Evolutionary conservation across 371 early-diverging fungal genomes (phyloP), one percentile per base, ranked within the genome.

Genomic region (Chytridium lagenaria): DNA sequence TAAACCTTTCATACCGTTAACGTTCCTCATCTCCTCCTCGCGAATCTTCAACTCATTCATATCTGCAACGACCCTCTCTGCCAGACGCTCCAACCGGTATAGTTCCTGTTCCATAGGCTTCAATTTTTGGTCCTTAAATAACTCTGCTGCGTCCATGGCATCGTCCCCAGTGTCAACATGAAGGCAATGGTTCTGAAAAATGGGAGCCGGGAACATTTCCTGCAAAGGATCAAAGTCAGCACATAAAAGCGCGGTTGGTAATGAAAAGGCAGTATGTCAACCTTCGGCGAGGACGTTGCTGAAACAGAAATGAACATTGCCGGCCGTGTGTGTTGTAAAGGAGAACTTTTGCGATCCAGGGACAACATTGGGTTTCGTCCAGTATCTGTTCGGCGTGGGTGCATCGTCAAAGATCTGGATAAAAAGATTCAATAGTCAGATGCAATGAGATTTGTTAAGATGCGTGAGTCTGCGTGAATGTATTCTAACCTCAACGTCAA

Each of bases 1-100:
- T n/a, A n/a, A n/a, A n/a, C n/a, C n/a, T n/a, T n/a, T n/a, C n/a
- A 28, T 85, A 94, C 94, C 97, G 80, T 95, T 97, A 33, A 93
- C 91, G 75, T 95, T 90, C 71, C 96, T 86, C 90, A 96, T 89
- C 50, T 81, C 83, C 68, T 86, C 88, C 79, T 95, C 96, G 63
- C 93, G 85, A 50, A 75, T 80, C 83, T 93, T 91, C 50, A 95
- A 80, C 63, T 89, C 89, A 63, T 92, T 90, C 90, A 95, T 90
- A 67, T 94, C 90, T 49, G 87, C 89, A 34, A 91, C 85, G 73
- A 96, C 87, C 51, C 92, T 92, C 70, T 89, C 86, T 52, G 92
- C 84, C 30, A 92, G 80, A 59, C 85, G 87, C 78, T 95, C 94
- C 67, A 95, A 80, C 69, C 92, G 87, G 39, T 89, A 86, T 49